These are phyloP conservation scores for Xylaria multiplex DNA, from an alignment of 2,329 filamentous ascomycete genomes.

Conservation along the genomic window DNA sequence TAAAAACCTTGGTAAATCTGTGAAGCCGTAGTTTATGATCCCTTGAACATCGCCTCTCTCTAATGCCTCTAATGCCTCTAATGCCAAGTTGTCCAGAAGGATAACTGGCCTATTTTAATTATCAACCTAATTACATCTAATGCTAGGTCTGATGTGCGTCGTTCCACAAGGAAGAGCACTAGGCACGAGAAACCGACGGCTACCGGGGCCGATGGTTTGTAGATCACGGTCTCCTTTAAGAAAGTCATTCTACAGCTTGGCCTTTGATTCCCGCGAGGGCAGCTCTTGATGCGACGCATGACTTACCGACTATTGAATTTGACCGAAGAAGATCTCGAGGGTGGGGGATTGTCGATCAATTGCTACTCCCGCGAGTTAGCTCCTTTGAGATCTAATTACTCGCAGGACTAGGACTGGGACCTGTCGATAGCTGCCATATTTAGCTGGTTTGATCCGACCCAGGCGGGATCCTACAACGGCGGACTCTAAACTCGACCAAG, in stretches of 20 bases:
- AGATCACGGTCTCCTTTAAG: conserved; percentile 19
- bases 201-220: not conserved
- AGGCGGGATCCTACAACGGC: conserved; percentile 27
- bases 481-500: not conserved
- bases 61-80: not conserved
- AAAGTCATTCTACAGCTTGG: conserved; percentile 18
- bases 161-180: not conserved
- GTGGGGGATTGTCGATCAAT: conserved; percentile 25
- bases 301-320: conserved; percentile 12
- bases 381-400: conserved; percentile 20
- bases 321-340: conserved; percentile 9
- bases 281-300: conserved; percentile 5
- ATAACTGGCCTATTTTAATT: not conserved
- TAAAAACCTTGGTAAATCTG: not conserved
- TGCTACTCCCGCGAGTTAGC: conserved; percentile 13
- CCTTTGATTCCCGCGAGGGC: not conserved
- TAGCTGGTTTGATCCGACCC: conserved; percentile 28
- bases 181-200: conserved; percentile 7
- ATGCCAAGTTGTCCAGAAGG: not conserved
- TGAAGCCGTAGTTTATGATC: conserved; percentile 7
- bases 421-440: conserved; percentile 35
- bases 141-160: conserved; percentile 16
- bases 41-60: not conserved
- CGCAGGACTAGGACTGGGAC: conserved; percentile 25
- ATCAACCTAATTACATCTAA: not conserved